A percentile compares a stretch with the other conserved stretches of the same genome.
Evolutionary conservation across 768 basidiomycete species (phyloP).

Genomic region (Amanita rimosa): DNA sequence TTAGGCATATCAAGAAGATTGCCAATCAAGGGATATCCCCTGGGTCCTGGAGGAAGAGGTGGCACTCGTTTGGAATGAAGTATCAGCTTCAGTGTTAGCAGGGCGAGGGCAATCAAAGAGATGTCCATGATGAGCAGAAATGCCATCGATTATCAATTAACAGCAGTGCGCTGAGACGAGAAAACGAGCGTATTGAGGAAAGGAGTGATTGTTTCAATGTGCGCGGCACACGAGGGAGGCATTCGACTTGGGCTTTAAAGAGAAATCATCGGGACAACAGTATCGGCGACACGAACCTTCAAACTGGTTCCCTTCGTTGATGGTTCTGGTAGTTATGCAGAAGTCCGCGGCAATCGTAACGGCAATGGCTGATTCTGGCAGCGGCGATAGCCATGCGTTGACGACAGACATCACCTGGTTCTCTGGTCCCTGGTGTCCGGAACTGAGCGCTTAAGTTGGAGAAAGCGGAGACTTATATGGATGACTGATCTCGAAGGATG

Average conservation of each 20-base stretch:
- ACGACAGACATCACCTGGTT: constrained; percentile 23
- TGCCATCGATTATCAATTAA: constrained; percentile 17
- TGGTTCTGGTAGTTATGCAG: constrained; percentile 14
- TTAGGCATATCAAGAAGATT: constrained; percentile 43
- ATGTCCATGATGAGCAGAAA: constrained; percentile 20
- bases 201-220: constrained; percentile 11
- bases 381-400: constrained; percentile 22
- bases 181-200: constrained; percentile 9
- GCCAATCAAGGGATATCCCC: constrained; percentile 40
- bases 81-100: constrained; percentile 24
- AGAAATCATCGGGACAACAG: constrained; percentile 23
- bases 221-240: background rate
- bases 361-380: constrained; percentile 14
- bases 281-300: constrained; percentile 21
- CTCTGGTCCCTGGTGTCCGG: constrained; percentile 5
- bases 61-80: constrained; percentile 13
- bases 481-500: background rate
- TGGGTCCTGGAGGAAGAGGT: constrained; percentile 40
- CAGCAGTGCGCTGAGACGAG: constrained; percentile 2
- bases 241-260: constrained; percentile 20
- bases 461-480: background rate
- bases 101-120: constrained; percentile 19
- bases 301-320: constrained; percentile 15
- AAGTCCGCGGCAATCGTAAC: constrained; percentile 27
- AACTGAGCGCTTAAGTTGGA: background rate